A percentile compares a stretch with the other conserved stretches of the same genome.
Conservation (phyloP, 345 rosid genomes). For the Durio zibethinus region DNA sequence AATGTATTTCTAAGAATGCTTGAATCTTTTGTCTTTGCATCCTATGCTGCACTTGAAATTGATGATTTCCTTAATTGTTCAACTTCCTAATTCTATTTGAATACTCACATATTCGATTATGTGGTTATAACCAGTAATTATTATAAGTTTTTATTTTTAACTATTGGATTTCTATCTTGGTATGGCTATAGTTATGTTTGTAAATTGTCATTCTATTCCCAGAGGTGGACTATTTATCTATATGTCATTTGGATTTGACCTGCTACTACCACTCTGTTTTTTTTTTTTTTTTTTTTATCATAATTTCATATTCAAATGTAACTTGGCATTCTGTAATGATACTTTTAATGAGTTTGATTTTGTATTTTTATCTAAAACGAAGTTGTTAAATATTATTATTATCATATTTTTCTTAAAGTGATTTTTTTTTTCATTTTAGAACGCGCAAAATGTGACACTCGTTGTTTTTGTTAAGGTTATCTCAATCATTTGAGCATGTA, state of each 20-base stretch:
- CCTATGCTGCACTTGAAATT: no score
- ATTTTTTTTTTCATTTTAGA: no score
- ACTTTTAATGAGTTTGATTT: no score
- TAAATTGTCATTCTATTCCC: not conserved
- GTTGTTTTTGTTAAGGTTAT: no score
- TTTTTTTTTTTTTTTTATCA: not conserved
- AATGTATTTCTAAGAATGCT: not conserved
- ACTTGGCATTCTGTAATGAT: no score
- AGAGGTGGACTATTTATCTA: not conserved
- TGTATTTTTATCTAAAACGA: no score
- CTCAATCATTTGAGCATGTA: no score
- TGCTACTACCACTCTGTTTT: not conserved
- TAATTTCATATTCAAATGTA: not conserved
- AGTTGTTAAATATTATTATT: no score
- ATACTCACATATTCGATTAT: not conserved
- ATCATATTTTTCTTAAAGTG: no score
- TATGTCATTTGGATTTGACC: not conserved
- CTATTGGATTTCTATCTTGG: not conserved
- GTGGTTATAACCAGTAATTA: not conserved
- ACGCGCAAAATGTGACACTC: no score
- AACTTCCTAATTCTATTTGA: not conserved
- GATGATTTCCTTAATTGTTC: not conserved
- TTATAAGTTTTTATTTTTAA: not conserved
- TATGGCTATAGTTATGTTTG: not conserved
- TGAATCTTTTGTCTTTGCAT: not conserved